Evolutionary conservation across 2,329 filamentous ascomycete genomes (phyloP).

Genomic region (Penicillium sp.): DNA sequence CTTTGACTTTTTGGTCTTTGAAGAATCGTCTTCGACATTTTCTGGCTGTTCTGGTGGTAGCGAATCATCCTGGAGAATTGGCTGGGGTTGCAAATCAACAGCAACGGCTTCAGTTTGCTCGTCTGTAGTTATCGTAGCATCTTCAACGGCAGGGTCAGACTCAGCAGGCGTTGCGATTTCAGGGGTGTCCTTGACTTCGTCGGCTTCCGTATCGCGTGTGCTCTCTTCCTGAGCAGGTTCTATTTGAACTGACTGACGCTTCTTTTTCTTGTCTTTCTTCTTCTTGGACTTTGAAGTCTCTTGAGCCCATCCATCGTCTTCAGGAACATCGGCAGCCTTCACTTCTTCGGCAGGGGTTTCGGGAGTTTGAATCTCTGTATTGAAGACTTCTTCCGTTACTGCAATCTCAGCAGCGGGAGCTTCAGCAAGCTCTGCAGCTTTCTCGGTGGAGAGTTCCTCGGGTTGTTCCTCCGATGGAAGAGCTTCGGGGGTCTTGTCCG

Average conservation of each 20-base stretch:
- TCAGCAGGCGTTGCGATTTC: background rate
- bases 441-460: background rate
- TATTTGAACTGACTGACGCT: conserved; percentile 18
- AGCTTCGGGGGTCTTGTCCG: conserved; percentile 6
- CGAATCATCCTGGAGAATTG: background rate
- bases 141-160: background rate
- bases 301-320: background rate
- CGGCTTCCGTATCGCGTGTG: background rate
- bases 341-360: background rate
- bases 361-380: background rate
- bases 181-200: background rate
- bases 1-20: conserved; percentile 18
- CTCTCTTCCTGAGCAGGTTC: conserved; percentile 1
- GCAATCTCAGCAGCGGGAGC: background rate
- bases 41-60: background rate
- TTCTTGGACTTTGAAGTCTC: conserved; percentile 22
- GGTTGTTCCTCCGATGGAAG: conserved; percentile 24
- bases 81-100: background rate
- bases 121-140: background rate
- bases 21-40: conserved; percentile 1
- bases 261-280: conserved; percentile 38
- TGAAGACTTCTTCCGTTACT: background rate
- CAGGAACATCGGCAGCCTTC: background rate
- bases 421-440: background rate
- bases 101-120: background rate